Conservation (phyloP, 2,329 filamentous ascomycete species). For the Pseudogymnoascus sp. region DNA sequence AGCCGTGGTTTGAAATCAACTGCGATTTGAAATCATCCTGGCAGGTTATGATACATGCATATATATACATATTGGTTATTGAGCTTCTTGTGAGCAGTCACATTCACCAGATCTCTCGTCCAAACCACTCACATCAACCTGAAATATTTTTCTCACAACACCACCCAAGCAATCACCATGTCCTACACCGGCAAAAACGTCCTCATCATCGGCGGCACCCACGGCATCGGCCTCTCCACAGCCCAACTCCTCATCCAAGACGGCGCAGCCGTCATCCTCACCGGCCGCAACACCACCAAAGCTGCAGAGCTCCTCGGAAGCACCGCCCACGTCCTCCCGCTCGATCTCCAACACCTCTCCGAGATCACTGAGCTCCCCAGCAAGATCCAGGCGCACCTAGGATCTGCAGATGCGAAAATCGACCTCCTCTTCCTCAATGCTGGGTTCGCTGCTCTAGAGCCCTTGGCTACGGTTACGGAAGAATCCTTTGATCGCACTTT, state of each 20-base stretch:
- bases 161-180: neutral
- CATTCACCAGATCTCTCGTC: neutral
- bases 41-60: neutral
- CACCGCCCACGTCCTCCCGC: neutral
- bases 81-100: neutral
- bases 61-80: neutral
- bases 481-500: neutral
- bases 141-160: neutral
- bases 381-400: neutral
- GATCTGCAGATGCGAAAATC: neutral
- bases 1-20: neutral
- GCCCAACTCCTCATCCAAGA: constrained; percentile 48
- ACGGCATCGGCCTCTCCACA: constrained; percentile 53
- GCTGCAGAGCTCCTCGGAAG: neutral
- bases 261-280: constrained; percentile 47
- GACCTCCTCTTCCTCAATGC: neutral
- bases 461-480: neutral
- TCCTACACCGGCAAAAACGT: constrained; percentile 30
- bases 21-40: neutral
- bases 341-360: neutral
- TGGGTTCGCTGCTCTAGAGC: neutral
- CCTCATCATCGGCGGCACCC: constrained; percentile 54
- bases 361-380: neutral
- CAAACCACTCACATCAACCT: neutral
- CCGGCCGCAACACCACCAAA: neutral